Base-by-base conservation (phyloP, 2,329 filamentous ascomycete genomes). In the Lanzia echinophila region DNA sequence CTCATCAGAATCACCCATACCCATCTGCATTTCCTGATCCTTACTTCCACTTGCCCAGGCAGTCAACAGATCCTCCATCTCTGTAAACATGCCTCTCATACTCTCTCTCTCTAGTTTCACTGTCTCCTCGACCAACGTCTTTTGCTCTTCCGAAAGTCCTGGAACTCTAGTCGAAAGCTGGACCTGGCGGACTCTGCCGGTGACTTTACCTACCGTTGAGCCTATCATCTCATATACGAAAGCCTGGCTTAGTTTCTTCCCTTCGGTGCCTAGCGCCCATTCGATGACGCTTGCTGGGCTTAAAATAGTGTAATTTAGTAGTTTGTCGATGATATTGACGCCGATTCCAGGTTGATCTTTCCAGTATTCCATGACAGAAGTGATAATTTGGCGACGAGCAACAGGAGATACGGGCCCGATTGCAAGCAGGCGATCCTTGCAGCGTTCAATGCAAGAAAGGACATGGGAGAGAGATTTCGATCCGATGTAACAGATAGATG, bases 391-490 rank as follows among this genome's bases (percentile, higher is more conserved):
- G 41, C 84, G 81, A 39, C 90, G 83, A 1, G 90, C 90, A 2
- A 79, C 79, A 55, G 90, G 82, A 0, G 88, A 92, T 44, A 83
- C 79, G 1, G 84, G 78, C 0, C 89, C 90, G 36, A 92, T 84
- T 55, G 87, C 84, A 2, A 96, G 75, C 1, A 99, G 82, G 31
- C 90, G 84, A 52, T 92, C 88, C 72, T 96, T 96, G 72, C 87
- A 92, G 55, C 94, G 87, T 71, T 99, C 94, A 60, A 99, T 96
- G 69, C 88, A 95, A 8, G 91, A 95, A 15, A 99, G 81, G 3
- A 96, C 90, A 70, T 99, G 94, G 12, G 91, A 96, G 32, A 99
- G 81, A 0, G 92, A 96, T 72, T 99, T 99, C 60, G 89, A 91
- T 43, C 94, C 94, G 47, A 96, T 85, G 72, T 84, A 94, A 73